Evolutionary conservation across 805 yeast species (phyloP).

Genomic region (Ogataea minuta): DNA sequence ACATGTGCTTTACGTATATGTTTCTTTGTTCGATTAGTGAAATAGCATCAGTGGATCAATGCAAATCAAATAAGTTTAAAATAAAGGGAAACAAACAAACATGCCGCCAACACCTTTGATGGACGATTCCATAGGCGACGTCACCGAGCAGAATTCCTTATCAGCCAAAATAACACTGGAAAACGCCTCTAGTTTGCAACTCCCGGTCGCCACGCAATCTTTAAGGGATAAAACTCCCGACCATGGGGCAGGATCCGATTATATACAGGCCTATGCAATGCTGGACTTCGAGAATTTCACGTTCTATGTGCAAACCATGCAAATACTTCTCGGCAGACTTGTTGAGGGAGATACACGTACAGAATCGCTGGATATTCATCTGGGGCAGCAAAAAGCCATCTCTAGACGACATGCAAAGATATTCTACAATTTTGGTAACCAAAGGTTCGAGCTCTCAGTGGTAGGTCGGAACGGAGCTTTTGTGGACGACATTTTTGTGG

Average conservation of each 20-base stretch:
- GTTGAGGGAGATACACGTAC: slow-evolving; percentile 59
- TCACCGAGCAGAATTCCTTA: background rate
- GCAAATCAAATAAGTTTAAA: slow-evolving; percentile 1
- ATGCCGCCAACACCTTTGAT: slow-evolving; percentile 9
- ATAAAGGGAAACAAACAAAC: background rate
- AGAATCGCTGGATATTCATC: slow-evolving; percentile 83
- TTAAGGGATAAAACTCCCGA: slow-evolving; percentile 24
- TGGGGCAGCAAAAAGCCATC: slow-evolving; percentile 89
- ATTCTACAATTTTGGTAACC: slow-evolving; percentile 94
- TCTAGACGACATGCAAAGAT: slow-evolving; percentile 94
- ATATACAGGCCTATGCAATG: slow-evolving; percentile 64
- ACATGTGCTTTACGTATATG: slow-evolving; percentile 11
- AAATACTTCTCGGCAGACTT: slow-evolving; percentile 88
- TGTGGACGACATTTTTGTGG: slow-evolving; percentile 87
- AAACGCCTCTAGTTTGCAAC: slow-evolving; percentile 16
- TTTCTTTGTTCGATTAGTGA: background rate
- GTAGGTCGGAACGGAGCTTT: slow-evolving; percentile 96
- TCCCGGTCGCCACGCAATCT: slow-evolving; percentile 35
- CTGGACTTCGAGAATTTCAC: slow-evolving; percentile 91
- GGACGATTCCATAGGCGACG: slow-evolving; percentile 2
- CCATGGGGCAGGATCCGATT: slow-evolving; percentile 21
- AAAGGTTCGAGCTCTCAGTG: slow-evolving; percentile 86
- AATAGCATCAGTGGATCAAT: background rate
- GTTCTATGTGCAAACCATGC: slow-evolving; percentile 93
- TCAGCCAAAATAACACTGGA: slow-evolving; percentile 11